Evolutionary conservation across 306 rosid species (phyloP), one percentile per base, ranked within the genome.

Genomic region (Ormosia semicastrata): DNA sequence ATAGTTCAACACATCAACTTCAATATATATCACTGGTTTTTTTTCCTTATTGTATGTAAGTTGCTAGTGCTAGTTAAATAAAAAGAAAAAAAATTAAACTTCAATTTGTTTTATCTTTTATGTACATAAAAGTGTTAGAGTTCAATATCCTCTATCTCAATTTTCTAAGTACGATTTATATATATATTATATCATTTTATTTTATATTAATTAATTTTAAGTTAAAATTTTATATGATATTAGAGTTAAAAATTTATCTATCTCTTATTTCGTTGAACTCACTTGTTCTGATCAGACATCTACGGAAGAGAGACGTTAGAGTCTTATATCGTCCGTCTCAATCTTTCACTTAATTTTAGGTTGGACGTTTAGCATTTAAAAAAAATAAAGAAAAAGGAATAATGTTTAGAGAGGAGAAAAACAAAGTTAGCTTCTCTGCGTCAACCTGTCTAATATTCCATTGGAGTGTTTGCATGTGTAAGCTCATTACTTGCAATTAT

Each of bases 361-460:
- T n/a, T n/a, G n/a, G 78, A 69, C 70, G 43, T 69, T 68, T 69
- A 69, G 71, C 8, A 49, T 52, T 64, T 52, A 65, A 53, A 39
- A 76, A 49, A 64, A 41, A 71, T 68, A 34, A 71, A 70, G 14
- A 4, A 82, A 75, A 57, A 57, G 14, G 59, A 44, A 41, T 7
- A 71, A 49, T 60, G 67, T 47, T 39, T 54, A 41, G 69, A 80
- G 66, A 59, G 66, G 44, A 53, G 54, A 39, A 53, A 66, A 67
- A 66, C 43, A 30, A 54, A 17, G 18, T 9, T 56, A 73, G 43
- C 52, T 75, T 75, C 63, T 33, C 29, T 43, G 57, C 39, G 12
- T 63, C 88, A 70, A 85, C 82, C 46, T 80, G 81, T 60, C 63
- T 75, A 74, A 68, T 67, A 85, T 68, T 78, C 34, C 50, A 62